Evolutionary conservation across 75 land plant species (phyloP), one percentile per base, ranked within the genome.

Genomic region (Sequoia sempervirens): DNA sequence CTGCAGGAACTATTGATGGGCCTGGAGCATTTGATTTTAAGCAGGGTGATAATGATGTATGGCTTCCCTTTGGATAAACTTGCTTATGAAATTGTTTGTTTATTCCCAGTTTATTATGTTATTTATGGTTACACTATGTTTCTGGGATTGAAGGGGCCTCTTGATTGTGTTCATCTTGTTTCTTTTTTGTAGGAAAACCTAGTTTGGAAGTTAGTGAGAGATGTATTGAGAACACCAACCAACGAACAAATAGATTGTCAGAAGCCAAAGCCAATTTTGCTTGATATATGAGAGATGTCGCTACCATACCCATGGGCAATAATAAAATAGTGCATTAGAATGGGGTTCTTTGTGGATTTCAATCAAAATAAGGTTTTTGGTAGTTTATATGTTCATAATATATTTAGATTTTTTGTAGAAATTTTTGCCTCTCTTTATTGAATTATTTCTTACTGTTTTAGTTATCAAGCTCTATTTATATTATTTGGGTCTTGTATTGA

Each of bases 1-100:
- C 99, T 81, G 99, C 99, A 18, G 99, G 99, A 84, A 97, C 99
- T 14, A 97, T 96, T 52, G 99, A 97, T 90, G 99, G 99, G 18
- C 99, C 98, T 72, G 99, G 99, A 80, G 99, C 99, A 41, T 97
- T 97, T 89, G 95, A 94, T 84, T 97, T 97, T 85, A 92, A 90
- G 85, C 99, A 97, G 90, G 99, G 98, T 32, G 98, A 94, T 90
- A 89, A 89, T 82, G 74, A 91, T 85, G 99, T 95, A 75, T 66
- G 61, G 41, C 14, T 50, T 36, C 11, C 20, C 11, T 17, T 82
- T 73, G 23, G 36, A 72, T 10, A 61, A 32, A 11, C 36, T 85
- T 82, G 66, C 20, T n/a, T 52, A 38, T 36, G 15, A 15, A 84
- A 34, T 76, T 36, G 23, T 41, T 43, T 75, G 8, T 83, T 45